Evolutionary conservation across 805 yeast species (phyloP).

Genomic region (Zygotorulaspora danielsina): DNA sequence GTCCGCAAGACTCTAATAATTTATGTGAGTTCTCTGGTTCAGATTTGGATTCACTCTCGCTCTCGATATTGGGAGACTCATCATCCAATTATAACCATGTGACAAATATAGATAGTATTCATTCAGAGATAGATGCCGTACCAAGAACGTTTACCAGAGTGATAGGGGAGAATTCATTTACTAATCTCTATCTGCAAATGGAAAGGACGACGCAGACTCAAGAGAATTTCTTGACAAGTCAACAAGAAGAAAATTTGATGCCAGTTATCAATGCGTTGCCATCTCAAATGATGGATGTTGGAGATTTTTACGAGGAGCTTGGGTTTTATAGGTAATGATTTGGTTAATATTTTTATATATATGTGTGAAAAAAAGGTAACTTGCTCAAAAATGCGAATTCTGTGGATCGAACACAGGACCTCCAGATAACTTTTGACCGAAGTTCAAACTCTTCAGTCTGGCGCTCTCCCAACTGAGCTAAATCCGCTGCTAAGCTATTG

Average conservation of each 20-base stretch:
- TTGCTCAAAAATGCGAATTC: constrained; percentile 46
- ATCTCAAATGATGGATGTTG: constrained; percentile 15
- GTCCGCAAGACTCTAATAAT: neutral
- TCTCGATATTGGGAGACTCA: constrained; percentile 11
- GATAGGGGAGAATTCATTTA: constrained; percentile 11
- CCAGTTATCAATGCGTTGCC: constrained; percentile 11
- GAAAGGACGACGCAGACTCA: constrained; percentile 1
- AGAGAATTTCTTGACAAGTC: constrained; percentile 4
- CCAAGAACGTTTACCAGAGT: constrained; percentile 15
- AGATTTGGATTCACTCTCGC: constrained; percentile 13
- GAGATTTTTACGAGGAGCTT: constrained; percentile 24
- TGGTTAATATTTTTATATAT: neutral
- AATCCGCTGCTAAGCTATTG: constrained; percentile 31
- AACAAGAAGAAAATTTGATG: neutral
- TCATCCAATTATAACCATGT: constrained; percentile 11
- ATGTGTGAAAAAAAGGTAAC: neutral
- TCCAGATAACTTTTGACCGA: constrained; percentile 42
- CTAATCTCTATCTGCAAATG: constrained; percentile 6
- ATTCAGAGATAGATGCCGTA: constrained; percentile 10
- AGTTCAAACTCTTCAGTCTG: constrained; percentile 37
- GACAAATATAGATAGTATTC: constrained; percentile 5
- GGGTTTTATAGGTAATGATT: constrained; percentile 22
- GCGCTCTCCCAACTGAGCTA: constrained; percentile 46
- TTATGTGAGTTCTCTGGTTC: constrained; percentile 7
- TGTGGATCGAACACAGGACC: constrained; percentile 90